Percentiles rank a stretch among this genome's conserved stretches.
Conservation (phyloP, 352 stramenopile species). For the Pythium aristosporum region DNA sequence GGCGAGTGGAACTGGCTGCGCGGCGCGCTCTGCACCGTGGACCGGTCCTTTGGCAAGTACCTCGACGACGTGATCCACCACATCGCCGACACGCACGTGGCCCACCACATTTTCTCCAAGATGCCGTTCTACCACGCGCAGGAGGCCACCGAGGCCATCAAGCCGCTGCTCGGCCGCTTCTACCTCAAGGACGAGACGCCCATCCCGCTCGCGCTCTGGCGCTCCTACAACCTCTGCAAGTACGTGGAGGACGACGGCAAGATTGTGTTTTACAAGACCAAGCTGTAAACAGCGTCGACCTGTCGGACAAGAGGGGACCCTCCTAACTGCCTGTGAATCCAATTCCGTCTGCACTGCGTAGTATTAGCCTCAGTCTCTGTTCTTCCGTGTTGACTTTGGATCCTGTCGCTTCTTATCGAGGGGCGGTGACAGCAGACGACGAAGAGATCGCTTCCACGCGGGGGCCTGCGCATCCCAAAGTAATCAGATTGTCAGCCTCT, state of each 20-base stretch:
- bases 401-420: not conserved
- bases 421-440: not conserved
- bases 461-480: not conserved
- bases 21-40: slow-evolving; percentile 96
- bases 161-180: slow-evolving; percentile 93
- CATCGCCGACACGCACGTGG: slow-evolving; percentile 98
- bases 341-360: not conserved
- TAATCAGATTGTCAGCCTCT: not conserved
- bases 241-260: slow-evolving; percentile 93
- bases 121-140: slow-evolving; percentile 98
- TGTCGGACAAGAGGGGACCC: not conserved
- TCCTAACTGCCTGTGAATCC: not conserved
- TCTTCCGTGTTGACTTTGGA: not conserved
- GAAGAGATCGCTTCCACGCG: slow-evolving; percentile 4
- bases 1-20: slow-evolving; percentile 96
- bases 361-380: not conserved
- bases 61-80: slow-evolving; percentile 97
- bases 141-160: slow-evolving; percentile 94
- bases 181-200: slow-evolving; percentile 94
- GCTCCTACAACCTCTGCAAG: slow-evolving; percentile 92
- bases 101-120: slow-evolving; percentile 98
- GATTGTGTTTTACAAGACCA: slow-evolving; percentile 90
- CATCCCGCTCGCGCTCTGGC: slow-evolving; percentile 90
- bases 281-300: slow-evolving; percentile 25
- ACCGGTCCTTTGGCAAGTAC: slow-evolving; percentile 95